Conservation (phyloP, 192 early-diverging fungal genomes). For the Coemansia javaensis region DNA sequence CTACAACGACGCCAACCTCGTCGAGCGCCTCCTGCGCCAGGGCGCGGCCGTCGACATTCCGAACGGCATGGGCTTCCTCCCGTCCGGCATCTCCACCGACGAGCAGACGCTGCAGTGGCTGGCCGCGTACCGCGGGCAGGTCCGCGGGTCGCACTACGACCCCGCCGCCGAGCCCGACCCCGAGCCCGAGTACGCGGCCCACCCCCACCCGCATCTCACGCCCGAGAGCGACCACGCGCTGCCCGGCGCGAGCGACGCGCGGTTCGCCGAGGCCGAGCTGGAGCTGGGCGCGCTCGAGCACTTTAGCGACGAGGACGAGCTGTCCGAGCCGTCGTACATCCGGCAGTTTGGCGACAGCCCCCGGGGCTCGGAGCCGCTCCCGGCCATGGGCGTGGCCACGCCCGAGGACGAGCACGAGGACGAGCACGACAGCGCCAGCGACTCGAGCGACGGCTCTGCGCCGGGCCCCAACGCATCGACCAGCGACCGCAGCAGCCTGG, state of each 20-base stretch:
- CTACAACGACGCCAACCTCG: slow-evolving; percentile 49
- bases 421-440: slow-evolving; percentile 1
- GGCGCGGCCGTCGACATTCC: slow-evolving; percentile 48
- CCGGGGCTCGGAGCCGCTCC: neutral
- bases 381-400: neutral
- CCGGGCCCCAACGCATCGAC: slow-evolving; percentile 22
- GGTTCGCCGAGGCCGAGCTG: slow-evolving; percentile 16
- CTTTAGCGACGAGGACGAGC: slow-evolving; percentile 32
- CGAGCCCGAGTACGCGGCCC: slow-evolving; percentile 1
- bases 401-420: neutral
- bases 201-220: slow-evolving; percentile 8
- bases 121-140: slow-evolving; percentile 42
- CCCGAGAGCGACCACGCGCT: slow-evolving; percentile 9
- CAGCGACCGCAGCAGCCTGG: slow-evolving; percentile 40
- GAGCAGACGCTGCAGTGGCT: slow-evolving; percentile 48
- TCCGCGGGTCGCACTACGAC: slow-evolving; percentile 39
- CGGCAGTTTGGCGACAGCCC: slow-evolving; percentile 30
- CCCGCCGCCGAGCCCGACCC: slow-evolving; percentile 1
- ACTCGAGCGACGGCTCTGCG: slow-evolving; percentile 9
- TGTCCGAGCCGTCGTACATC: slow-evolving; percentile 34
- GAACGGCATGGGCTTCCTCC: slow-evolving; percentile 48
- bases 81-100: slow-evolving; percentile 46
- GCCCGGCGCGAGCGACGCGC: neutral
- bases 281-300: slow-evolving; percentile 20
- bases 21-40: slow-evolving; percentile 45